A percentile compares a stretch with the other conserved stretches of the same genome.
Conservation (phyloP, 495 filamentous ascomycete genomes). For the Penicillium pancosmium region DNA sequence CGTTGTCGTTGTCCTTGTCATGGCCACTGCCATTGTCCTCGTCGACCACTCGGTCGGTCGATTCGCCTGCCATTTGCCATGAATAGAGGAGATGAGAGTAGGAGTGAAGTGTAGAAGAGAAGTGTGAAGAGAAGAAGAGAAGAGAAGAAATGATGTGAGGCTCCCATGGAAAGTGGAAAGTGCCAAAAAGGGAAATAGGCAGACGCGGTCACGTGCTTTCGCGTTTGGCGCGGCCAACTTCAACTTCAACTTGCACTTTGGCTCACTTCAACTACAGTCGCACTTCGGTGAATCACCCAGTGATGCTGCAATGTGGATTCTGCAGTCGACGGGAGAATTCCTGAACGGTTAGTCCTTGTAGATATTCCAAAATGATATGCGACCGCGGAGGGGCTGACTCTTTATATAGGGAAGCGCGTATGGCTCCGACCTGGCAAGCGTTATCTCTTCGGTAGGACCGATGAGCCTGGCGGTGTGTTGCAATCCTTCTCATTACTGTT, state of each 20-base stretch:
- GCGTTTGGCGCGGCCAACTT: conserved; percentile 31
- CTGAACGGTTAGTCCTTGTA: conserved; percentile 34
- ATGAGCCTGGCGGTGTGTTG: conserved; percentile 47
- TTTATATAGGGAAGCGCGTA: conserved; percentile 63
- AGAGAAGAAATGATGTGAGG: neutral
- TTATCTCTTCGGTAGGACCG: conserved; percentile 75
- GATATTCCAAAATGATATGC: neutral
- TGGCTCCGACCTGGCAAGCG: conserved; percentile 83
- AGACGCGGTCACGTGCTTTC: conserved; percentile 39
- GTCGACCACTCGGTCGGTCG: conserved; percentile 8
- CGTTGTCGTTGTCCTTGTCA: conserved; percentile 6
- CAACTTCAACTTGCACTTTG: neutral
- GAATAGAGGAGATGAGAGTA: neutral
- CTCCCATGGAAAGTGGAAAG: neutral
- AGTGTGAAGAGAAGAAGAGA: neutral
- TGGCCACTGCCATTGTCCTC: conserved; percentile 12
- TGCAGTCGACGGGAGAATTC: conserved; percentile 50
- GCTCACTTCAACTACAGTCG: neutral
- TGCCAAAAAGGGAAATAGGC: neutral
- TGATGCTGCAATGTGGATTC: conserved; percentile 44
- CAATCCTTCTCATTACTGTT: neutral
- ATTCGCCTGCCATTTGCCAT: conserved; percentile 6
- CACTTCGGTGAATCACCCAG: too few species aligned
- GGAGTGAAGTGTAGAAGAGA: neutral
- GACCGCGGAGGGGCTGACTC: neutral